Conservation (phyloP, 768 basidiomycete genomes). For the Termitomyces sp. region DNA sequence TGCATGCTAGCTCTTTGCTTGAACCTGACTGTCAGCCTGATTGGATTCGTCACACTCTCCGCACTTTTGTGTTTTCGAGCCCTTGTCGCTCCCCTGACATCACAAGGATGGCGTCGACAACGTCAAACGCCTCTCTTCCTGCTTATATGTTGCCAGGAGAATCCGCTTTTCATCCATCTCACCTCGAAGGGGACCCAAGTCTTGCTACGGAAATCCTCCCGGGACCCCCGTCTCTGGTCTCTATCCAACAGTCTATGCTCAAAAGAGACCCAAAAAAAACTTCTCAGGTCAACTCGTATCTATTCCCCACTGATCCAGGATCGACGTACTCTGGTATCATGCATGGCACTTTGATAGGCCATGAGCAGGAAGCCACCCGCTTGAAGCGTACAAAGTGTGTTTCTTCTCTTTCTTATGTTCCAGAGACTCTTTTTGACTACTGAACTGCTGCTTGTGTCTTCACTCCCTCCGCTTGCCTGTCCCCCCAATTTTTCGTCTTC, state of each 20-base stretch:
- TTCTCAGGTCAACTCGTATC: constrained; percentile 64
- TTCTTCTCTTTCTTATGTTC: constrained; percentile 13
- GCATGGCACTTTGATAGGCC: constrained; percentile 58
- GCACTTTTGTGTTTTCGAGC: constrained; percentile 13
- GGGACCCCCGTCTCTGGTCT: constrained; percentile 73
- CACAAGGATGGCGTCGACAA: constrained; percentile 64
- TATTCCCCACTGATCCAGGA: constrained; percentile 81
- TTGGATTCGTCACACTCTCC: constrained; percentile 12
- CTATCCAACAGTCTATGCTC: constrained; percentile 63
- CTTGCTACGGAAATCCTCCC: constrained; percentile 89
- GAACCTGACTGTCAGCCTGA: constrained; percentile 14
- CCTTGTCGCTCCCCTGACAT: constrained; percentile 15
- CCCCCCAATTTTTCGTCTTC: constrained; percentile 17
- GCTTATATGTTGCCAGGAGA: constrained; percentile 71
- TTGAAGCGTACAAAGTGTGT: constrained; percentile 72
- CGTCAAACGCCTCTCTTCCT: constrained; percentile 52
- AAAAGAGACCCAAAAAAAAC: constrained; percentile 83
- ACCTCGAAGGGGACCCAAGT: constrained; percentile 76
- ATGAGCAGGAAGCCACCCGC: constrained; percentile 61
- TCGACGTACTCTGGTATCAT: constrained; percentile 81
- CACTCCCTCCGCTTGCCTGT: constrained; percentile 12
- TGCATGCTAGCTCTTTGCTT: constrained; percentile 5
- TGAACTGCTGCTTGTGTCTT: constrained; percentile 16
- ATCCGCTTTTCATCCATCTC: constrained; percentile 68
- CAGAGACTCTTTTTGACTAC: constrained; percentile 15